phyloP scores from a whole-genome alignment of 1,284 basidiomycete genomes.

The Puccinia brachypodii region DNA sequence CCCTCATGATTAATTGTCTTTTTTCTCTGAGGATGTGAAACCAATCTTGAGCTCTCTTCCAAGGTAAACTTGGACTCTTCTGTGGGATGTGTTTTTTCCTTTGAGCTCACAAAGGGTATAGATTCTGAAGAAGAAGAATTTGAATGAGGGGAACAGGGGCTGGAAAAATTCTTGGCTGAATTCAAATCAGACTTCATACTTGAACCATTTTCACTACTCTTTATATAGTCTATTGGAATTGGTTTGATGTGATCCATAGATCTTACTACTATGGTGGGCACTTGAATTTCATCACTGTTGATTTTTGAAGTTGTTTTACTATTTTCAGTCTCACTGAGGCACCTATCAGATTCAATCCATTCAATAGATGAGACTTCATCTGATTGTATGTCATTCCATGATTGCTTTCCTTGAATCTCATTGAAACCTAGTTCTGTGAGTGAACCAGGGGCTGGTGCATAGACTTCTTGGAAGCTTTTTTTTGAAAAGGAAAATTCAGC shows the following conservation, averaged over 20 bases:
- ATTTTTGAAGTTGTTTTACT: neutral
- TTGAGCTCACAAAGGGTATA: neutral
- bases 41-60: neutral
- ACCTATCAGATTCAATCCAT: too few species aligned
- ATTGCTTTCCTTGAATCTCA: too few species aligned
- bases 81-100: neutral
- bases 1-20: neutral
- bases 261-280: neutral
- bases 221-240: neutral
- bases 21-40: neutral
- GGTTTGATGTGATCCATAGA: neutral
- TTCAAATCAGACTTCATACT: neutral
- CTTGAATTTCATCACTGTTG: neutral
- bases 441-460: too few species aligned
- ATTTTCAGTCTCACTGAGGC: neutral
- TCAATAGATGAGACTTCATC: neutral
- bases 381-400: too few species aligned
- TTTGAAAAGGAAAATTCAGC: too few species aligned
- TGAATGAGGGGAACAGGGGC: too few species aligned
- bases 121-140: neutral
- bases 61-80: neutral
- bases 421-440: too few species aligned
- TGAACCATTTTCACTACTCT: neutral
- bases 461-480: too few species aligned
- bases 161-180: neutral